phyloP scores from a whole-genome alignment of 768 basidiomycete species.

The Phanerochaete carnosa region DNA sequence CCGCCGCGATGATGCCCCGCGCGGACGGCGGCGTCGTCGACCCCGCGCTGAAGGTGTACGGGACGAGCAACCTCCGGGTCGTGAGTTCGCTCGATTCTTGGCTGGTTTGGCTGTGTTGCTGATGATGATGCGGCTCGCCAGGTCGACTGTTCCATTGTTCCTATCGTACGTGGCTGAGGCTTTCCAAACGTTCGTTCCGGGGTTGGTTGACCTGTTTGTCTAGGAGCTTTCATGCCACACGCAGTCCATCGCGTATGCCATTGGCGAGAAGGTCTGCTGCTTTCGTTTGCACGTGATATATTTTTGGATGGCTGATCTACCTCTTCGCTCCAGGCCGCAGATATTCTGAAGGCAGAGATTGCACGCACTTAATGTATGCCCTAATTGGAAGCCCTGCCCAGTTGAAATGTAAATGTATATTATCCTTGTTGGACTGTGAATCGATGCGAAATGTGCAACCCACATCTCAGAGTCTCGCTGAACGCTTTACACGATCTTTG shows the following conservation, averaged over 20 bases:
- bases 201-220: not conserved
- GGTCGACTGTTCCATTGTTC: constrained; percentile 1
- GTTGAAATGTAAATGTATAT: too few relatives aligned
- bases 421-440: too few relatives aligned
- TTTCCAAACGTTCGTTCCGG: not conserved
- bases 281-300: not conserved
- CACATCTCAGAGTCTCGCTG: too few relatives aligned
- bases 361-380: not conserved
- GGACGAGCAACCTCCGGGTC: constrained; percentile 5
- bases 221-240: constrained; percentile 1
- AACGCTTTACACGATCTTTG: too few relatives aligned
- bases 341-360: not conserved
- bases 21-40: constrained; percentile 2
- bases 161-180: not conserved
- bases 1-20: constrained; percentile 32
- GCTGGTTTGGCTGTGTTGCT: too few relatives aligned
- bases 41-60: constrained; percentile 4
- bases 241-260: constrained; percentile 3
- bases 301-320: not conserved
- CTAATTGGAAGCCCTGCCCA: too few relatives aligned
- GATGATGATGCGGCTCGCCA: not conserved
- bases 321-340: not conserved
- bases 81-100: not conserved
- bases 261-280: constrained; percentile 2
- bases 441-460: too few relatives aligned